Evolutionary conservation across 805 yeast genomes (phyloP).

Genomic region (Ogataea siamensis): DNA sequence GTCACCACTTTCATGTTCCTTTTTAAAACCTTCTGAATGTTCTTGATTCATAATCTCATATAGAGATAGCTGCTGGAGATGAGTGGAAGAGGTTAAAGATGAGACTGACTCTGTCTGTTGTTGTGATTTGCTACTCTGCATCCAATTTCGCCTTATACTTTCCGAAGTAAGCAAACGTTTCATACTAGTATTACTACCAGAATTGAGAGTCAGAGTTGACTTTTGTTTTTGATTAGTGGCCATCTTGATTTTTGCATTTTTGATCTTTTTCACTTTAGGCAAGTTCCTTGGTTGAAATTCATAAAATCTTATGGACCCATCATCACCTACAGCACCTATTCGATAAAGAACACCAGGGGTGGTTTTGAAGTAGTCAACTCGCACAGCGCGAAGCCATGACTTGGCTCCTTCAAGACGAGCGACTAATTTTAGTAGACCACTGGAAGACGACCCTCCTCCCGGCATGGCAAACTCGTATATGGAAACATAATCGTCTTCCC

Average conservation of each 20-base stretch:
- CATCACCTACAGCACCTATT: constrained; percentile 55
- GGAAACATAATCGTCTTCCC: constrained; percentile 51
- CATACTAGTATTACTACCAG: constrained; percentile 11
- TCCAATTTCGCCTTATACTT: constrained; percentile 16
- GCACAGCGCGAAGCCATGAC: constrained; percentile 49
- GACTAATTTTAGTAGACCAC: constrained; percentile 27
- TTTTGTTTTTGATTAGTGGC: constrained; percentile 13
- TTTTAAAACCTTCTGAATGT: constrained; percentile 2
- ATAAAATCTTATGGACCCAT: constrained; percentile 50
- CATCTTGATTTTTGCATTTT: constrained; percentile 9
- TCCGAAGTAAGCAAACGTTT: constrained; percentile 14
- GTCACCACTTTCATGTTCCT: not conserved
- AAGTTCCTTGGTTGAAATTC: constrained; percentile 50
- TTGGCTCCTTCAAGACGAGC: constrained; percentile 45
- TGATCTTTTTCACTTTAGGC: constrained; percentile 33
- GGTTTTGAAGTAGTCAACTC: constrained; percentile 41
- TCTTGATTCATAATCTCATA: constrained; percentile 30
- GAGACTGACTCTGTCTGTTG: constrained; percentile 30
- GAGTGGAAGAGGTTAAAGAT: constrained; percentile 29
- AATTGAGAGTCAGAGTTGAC: constrained; percentile 17
- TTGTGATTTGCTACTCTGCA: constrained; percentile 12
- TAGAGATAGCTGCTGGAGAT: constrained; percentile 24
- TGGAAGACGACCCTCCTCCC: constrained; percentile 5
- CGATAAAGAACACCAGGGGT: constrained; percentile 39
- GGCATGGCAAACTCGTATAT: constrained; percentile 37